A percentile compares a stretch with the other conserved stretches of the same genome.
Conservation (phyloP, 805 yeast species). For the Jamesozyma jinghongensis region DNA sequence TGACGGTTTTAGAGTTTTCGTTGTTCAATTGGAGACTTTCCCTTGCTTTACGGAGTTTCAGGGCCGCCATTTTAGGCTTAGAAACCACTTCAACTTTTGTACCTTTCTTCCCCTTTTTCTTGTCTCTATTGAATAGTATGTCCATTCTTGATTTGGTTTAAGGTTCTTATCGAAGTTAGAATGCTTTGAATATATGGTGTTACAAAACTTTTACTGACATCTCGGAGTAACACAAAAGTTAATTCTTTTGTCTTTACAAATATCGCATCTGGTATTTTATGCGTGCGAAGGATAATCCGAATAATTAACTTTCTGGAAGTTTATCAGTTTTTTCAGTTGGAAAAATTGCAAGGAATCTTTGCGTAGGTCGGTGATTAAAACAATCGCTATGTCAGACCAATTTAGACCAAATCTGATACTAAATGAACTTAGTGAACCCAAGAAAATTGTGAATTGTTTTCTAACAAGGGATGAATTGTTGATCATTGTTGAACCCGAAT, state of each 20-base stretch:
- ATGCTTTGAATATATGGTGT: too few species aligned
- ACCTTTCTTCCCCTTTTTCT: conserved; percentile 3
- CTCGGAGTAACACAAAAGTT: too few species aligned
- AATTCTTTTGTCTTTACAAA: too few species aligned
- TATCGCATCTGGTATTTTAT: too few species aligned
- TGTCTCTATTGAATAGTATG: conserved; percentile 2
- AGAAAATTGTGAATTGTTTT: conserved; percentile 1
- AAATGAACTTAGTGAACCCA: background rate
- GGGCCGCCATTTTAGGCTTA: background rate
- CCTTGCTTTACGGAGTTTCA: background rate
- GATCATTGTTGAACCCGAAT: conserved; percentile 1
- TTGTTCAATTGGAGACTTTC: background rate
- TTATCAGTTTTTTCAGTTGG: too few species aligned
- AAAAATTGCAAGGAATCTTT: too few species aligned
- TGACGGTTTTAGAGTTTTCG: background rate
- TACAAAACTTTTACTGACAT: too few species aligned
- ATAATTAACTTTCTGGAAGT: too few species aligned
- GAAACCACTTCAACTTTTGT: background rate
- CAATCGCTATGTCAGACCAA: too few species aligned
- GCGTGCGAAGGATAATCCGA: too few species aligned
- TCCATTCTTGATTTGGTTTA: conserved; percentile 3
- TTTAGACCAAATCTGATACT: background rate
- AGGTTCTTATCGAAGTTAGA: too few species aligned
- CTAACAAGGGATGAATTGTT: background rate
- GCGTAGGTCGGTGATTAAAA: too few species aligned